A percentile compares a stretch with the other conserved stretches of the same genome.
Evolutionary conservation across 2,329 filamentous ascomycete genomes (phyloP).

Genomic region (Sporothrix variecibatus): DNA sequence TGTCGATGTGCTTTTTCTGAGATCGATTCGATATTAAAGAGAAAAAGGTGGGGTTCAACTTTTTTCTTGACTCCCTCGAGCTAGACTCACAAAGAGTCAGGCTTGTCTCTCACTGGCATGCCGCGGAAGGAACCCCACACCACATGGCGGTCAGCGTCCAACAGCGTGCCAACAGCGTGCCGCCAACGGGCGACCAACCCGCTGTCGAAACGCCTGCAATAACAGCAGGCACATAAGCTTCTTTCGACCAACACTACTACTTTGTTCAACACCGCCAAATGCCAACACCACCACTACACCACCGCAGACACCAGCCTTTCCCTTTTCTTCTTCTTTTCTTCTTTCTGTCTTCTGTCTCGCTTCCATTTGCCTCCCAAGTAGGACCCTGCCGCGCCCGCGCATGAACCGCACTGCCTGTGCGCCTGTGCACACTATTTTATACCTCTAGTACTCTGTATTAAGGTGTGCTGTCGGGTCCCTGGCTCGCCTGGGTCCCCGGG

Average conservation of each 20-base stretch:
- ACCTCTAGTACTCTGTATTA: not conserved
- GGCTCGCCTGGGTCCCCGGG: not conserved
- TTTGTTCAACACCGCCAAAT: not conserved
- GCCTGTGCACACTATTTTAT: not conserved
- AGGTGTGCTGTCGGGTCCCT: not conserved
- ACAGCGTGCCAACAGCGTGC: not conserved
- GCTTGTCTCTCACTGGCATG: not conserved
- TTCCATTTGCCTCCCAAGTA: not conserved
- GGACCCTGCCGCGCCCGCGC: not conserved
- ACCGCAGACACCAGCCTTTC: not conserved
- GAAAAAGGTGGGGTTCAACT: conserved; percentile 24
- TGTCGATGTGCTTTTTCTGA: not conserved
- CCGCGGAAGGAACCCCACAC: not conserved
- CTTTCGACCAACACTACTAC: not conserved
- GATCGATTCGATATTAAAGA: not conserved
- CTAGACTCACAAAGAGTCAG: not conserved
- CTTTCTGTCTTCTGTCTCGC: not conserved
- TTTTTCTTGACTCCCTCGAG: not conserved
- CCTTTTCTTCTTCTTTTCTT: not conserved
- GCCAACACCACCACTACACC: too few relatives aligned
- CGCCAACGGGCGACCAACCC: not conserved
- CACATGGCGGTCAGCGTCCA: conserved; percentile 10
- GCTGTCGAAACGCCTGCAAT: conserved; percentile 3
- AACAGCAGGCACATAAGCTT: conserved; percentile 13
- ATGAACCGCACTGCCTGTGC: conserved; percentile 13